Evolutionary conservation across 495 filamentous ascomycete genomes (phyloP).

Genomic region (Aspergillus cavernicola): DNA sequence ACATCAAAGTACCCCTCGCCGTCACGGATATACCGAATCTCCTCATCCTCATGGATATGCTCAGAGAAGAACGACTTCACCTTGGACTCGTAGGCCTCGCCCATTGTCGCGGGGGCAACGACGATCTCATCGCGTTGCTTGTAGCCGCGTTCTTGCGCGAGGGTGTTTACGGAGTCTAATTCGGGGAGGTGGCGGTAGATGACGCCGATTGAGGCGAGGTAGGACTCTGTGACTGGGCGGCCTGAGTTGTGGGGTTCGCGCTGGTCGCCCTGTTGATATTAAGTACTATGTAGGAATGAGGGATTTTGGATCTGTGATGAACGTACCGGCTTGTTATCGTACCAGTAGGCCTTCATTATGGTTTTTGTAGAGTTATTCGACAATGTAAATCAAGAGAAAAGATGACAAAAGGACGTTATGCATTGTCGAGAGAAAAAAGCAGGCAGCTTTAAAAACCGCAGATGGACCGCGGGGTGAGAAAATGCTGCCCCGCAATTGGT

Average conservation of each 20-base stretch:
- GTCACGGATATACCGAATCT: conserved; percentile 94
- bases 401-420: too few species aligned
- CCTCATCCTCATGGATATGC: conserved; percentile 97
- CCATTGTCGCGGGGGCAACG: conserved; percentile 86
- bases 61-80: conserved; percentile 91
- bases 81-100: conserved; percentile 75
- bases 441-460: conserved; percentile 12
- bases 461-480: conserved; percentile 48
- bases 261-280: conserved; percentile 72
- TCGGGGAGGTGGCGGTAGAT: conserved; percentile 66
- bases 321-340: conserved; percentile 73
- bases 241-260: conserved; percentile 85
- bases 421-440: background rate
- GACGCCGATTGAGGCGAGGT: conserved; percentile 73
- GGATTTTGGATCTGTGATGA: background rate
- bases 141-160: conserved; percentile 76
- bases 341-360: conserved; percentile 80
- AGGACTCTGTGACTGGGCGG: conserved; percentile 51
- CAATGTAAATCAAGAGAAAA: background rate
- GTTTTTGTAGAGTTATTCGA: background rate
- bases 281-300: too few species aligned
- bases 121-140: conserved; percentile 92
- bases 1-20: conserved; percentile 94
- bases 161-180: conserved; percentile 60
- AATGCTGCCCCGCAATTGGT: conserved; percentile 41